Conservation (phyloP, 306 rosid species). For the Prunus mira region DNA sequence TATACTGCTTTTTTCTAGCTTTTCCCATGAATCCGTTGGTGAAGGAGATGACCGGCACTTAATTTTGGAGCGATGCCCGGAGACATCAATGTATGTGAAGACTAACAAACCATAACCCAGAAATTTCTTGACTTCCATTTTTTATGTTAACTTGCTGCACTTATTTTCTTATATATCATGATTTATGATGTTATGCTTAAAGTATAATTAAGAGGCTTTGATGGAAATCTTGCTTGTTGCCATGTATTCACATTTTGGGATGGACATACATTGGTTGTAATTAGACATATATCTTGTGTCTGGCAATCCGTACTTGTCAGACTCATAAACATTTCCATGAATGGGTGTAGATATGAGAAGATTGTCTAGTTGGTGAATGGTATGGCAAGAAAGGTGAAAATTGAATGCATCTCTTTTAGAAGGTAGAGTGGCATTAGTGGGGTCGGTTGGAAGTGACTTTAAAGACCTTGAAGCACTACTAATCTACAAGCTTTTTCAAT, state of each 20-base stretch:
- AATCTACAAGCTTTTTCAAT: neutral
- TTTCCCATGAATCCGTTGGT: slow-evolving; percentile 90
- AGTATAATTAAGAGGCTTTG: neutral
- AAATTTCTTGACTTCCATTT: neutral
- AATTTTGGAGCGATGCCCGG: slow-evolving; percentile 81
- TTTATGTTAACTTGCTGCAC: neutral
- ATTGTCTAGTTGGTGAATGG: neutral
- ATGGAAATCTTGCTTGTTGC: neutral
- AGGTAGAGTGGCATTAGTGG: neutral
- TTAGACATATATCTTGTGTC: neutral
- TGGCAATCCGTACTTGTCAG: neutral
- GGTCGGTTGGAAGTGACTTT: neutral
- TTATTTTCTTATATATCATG: neutral
- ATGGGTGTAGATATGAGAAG: neutral
- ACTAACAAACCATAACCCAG: neutral
- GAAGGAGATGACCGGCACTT: slow-evolving; percentile 95
- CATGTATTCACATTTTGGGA: neutral
- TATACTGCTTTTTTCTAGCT: slow-evolving; percentile 44
- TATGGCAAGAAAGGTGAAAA: neutral
- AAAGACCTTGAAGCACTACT: neutral
- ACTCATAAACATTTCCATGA: neutral
- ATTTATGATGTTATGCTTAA: neutral
- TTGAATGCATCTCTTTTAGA: neutral
- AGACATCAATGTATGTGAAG: slow-evolving; percentile 75
- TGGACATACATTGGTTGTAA: neutral